Percentiles rank a stretch among this genome's conserved stretches.
Conservation (phyloP, 345 rosid species). For the Melaleuca alternifolia region DNA sequence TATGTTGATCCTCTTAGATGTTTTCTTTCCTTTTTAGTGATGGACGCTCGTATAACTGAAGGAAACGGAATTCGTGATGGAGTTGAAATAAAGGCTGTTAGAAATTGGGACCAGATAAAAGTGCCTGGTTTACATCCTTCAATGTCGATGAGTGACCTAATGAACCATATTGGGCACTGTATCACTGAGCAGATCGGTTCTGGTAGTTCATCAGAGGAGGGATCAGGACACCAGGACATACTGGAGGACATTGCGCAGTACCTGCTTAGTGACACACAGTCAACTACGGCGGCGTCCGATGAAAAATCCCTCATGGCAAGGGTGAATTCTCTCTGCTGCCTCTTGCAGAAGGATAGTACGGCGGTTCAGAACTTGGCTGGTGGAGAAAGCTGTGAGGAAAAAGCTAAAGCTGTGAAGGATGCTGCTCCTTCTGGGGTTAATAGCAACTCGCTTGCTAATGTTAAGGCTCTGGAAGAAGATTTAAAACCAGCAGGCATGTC, state of each 20-base stretch:
- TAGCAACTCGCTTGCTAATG: slow-evolving; percentile 9
- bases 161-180: slow-evolving; percentile 63
- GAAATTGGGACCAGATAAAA: slow-evolving; percentile 70
- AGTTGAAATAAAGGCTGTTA: slow-evolving; percentile 43
- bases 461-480: slow-evolving; percentile 28
- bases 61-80: slow-evolving; percentile 46
- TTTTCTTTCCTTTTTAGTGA: slow-evolving; percentile 26
- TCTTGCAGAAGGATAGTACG: slow-evolving; percentile 67
- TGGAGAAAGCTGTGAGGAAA: slow-evolving; percentile 26
- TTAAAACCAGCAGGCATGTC: slow-evolving; percentile 61
- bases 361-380: slow-evolving; percentile 29
- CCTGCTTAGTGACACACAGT: slow-evolving; percentile 72
- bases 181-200: slow-evolving; percentile 60
- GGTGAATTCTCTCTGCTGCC: slow-evolving; percentile 94
- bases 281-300: slow-evolving; percentile 53
- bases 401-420: slow-evolving; percentile 16
- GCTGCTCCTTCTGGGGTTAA: slow-evolving; percentile 18
- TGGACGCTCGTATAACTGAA: slow-evolving; percentile 53
- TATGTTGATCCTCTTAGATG: not conserved
- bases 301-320: slow-evolving; percentile 95
- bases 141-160: slow-evolving; percentile 79
- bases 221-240: slow-evolving; percentile 35
- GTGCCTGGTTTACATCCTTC: slow-evolving; percentile 84
- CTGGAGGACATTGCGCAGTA: slow-evolving; percentile 79
- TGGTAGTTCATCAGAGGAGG: slow-evolving; percentile 29